Percentiles rank a stretch among this genome's conserved stretches.
phyloP scores from a whole-genome alignment of 768 basidiomycete genomes.

The Naganishia onofrii region DNA sequence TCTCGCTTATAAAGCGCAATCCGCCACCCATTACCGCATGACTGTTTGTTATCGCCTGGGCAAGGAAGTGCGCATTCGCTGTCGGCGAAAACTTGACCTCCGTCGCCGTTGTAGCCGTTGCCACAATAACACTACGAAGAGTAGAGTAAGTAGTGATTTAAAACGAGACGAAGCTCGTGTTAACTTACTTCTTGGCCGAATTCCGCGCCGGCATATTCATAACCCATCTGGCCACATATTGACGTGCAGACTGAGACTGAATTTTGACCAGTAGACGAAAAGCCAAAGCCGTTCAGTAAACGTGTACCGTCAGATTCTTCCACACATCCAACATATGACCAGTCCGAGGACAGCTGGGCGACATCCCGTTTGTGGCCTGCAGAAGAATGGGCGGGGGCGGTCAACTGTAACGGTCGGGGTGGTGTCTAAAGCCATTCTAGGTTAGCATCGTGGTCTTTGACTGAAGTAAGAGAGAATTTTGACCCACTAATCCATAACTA shows the following conservation, averaged over 20 bases:
- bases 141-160: no score
- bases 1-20: constrained; percentile 44
- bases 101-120: constrained; percentile 40
- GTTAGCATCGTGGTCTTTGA: background rate
- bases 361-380: constrained; percentile 38
- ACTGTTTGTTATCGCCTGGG: constrained; percentile 44
- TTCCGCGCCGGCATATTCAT: constrained; percentile 43
- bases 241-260: constrained; percentile 39
- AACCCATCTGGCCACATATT: constrained; percentile 45
- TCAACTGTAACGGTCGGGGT: constrained; percentile 37
- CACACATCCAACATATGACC: constrained; percentile 48
- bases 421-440: constrained; percentile 36
- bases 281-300: constrained; percentile 44
- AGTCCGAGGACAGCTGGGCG: constrained; percentile 42
- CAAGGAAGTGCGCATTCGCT: constrained; percentile 45
- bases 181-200: constrained; percentile 46
- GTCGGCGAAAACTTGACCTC: constrained; percentile 37
- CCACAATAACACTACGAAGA: constrained; percentile 50
- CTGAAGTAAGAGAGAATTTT: background rate
- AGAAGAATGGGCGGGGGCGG: background rate
- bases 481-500: constrained; percentile 46
- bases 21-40: constrained; percentile 48
- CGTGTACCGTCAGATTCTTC: constrained; percentile 44
- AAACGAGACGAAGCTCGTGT: background rate
- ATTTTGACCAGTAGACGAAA: constrained; percentile 37